These are phyloP conservation scores for Zoysia pacifica DNA, from an alignment of 176 grass and related monocot species.

Conservation along the genomic window DNA sequence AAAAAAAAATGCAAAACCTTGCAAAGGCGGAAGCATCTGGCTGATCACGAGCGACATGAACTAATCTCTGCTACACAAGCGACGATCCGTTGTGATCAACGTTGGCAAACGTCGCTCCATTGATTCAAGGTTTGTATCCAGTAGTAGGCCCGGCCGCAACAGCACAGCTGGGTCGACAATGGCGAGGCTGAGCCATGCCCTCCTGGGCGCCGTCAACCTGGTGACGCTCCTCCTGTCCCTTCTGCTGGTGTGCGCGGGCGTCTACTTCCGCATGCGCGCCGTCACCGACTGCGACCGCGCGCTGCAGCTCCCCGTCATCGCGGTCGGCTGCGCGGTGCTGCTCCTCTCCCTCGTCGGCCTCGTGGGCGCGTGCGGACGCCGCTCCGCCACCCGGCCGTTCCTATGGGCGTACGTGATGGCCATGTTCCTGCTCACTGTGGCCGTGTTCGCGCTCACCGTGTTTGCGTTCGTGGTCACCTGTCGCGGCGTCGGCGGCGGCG, in stretches of 20 bases:
- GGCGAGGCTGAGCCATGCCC: slow-evolving; percentile 37
- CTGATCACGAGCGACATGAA: neutral
- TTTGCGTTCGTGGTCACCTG: slow-evolving; percentile 63
- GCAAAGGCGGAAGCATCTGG: neutral
- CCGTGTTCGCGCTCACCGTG: slow-evolving; percentile 49
- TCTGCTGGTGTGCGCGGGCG: slow-evolving; percentile 49
- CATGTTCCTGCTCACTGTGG: slow-evolving; percentile 63
- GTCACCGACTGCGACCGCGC: slow-evolving; percentile 59
- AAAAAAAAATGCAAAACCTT: neutral
- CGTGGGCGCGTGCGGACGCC: slow-evolving; percentile 49
- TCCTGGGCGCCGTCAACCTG: slow-evolving; percentile 58
- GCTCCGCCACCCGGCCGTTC: slow-evolving; percentile 32
- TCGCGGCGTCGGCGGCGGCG: too few species aligned
- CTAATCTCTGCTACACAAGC: neutral
- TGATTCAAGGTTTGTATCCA: neutral
- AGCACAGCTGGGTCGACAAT: neutral
- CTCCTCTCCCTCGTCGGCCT: slow-evolving; percentile 62
- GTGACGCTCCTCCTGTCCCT: slow-evolving; percentile 57
- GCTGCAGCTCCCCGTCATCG: slow-evolving; percentile 48
- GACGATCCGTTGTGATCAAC: neutral
- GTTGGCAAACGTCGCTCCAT: neutral
- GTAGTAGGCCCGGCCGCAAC: neutral
- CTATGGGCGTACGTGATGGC: slow-evolving; percentile 58
- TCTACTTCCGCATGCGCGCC: slow-evolving; percentile 42
- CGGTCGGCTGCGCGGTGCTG: slow-evolving; percentile 49